Evolutionary conservation across 202 grass and related monocot genomes (phyloP).

Genomic region (Panicum virgatum): DNA sequence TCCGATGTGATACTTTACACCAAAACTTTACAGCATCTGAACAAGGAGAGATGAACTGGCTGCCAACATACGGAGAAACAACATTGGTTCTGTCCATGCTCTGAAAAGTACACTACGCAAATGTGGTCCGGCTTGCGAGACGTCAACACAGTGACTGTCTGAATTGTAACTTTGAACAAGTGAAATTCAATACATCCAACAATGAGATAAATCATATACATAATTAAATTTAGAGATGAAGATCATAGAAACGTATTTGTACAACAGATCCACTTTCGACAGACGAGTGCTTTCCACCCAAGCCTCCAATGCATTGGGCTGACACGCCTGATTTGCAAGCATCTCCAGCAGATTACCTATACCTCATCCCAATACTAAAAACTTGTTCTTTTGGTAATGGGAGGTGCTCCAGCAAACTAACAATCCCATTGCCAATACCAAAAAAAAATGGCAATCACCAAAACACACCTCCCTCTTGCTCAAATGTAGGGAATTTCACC

Average conservation of each 20-base stretch:
- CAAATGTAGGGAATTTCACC: too few relatives aligned
- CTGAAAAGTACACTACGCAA: neutral
- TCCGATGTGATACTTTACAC: too few relatives aligned
- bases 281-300: neutral
- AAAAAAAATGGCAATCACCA: too few relatives aligned
- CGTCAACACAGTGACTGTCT: neutral
- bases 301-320: neutral
- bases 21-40: too few relatives aligned
- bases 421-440: too few relatives aligned
- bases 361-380: too few relatives aligned
- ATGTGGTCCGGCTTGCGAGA: neutral
- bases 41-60: too few relatives aligned
- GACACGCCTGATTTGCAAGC: slow-evolving; percentile 2
- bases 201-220: neutral
- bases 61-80: neutral
- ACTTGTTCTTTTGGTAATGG: too few relatives aligned
- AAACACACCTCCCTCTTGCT: too few relatives aligned
- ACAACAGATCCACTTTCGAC: neutral
- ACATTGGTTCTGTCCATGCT: neutral
- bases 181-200: neutral
- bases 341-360: too few relatives aligned
- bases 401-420: too few relatives aligned
- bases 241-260: neutral
- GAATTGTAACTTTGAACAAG: neutral
- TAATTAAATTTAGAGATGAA: neutral